Evolutionary conservation across 352 stramenopile species (phyloP), one percentile per base, ranked within the genome.

Genomic region (Phytophthora pistaciae): DNA sequence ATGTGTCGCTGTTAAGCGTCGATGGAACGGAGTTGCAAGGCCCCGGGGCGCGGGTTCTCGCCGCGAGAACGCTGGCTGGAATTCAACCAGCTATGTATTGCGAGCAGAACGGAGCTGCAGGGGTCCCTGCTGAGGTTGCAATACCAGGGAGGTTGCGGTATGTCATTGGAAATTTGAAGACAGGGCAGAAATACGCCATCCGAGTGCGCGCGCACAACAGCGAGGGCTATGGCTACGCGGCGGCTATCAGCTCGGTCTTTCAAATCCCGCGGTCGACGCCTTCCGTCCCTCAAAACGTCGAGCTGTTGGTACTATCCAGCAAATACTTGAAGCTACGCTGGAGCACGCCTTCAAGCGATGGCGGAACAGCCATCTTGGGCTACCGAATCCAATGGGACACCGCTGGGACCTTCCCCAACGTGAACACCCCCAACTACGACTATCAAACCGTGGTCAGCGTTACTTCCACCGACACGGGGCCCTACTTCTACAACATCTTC

Each of bases 401-500:
- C 14, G 46, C 46, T 8, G 46, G 46, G 11, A 53, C 46, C 9
- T 53, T 53, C 18, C 46, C 46, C 5, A 53, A 53, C 20, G 46
- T 53, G 9, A 53, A 53, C 3, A 27, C 20, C n/a, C 46, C 46
- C 46, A 53, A 53, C 46, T 53, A 53, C 20, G 46, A 53, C 20
- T 53, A 29, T 16, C 46, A 53, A 53, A 53, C 46, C n/a, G 20
- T 53, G 46, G 20, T 53, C 0, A 53, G 46, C 46, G 74, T 91
- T 10, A 56, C 74, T 6, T 46, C 79, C 7, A 84, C 70, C 1
- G 78, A 87, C 36, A n/a, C 16, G 0, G 77, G 68, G 11, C 86
- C 83, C 1, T 98, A 92, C 79, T 99, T 91, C 69, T 97, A 91
- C 66, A 99, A 98, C 59, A 97, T 99, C 57, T 65, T 82, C 6